Base-by-base conservation (phyloP, 2,329 filamentous ascomycete genomes). In the Penicillium italicum region DNA sequence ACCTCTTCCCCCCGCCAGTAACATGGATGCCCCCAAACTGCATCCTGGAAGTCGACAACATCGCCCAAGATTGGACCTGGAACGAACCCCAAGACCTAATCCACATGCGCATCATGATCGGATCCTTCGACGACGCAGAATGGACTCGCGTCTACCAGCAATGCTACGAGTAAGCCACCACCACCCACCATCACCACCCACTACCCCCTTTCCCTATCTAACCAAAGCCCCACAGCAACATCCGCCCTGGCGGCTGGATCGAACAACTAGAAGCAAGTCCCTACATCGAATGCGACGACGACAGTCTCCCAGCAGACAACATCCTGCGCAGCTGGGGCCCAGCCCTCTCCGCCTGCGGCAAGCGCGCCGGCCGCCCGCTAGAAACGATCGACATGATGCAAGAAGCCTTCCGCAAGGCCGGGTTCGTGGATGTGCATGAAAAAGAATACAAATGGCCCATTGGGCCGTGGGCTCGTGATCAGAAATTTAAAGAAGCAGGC, bases 401-500 rank as follows among this genome's bases (percentile, higher is more conserved):
- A 38, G 57, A 51, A 10, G 54, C 55, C 16, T 66, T 69, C 31
- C 59, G 57, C 14, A 53, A 57, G 1, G 61, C 62, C 2, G 72
- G 72, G 2, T 75, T 74, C 48, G 63, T 62, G 14, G 67, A 72
- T 45, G 50, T 75, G 18, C 54, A 62, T 14, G 62, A 70, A 20
- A 60, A 72, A 16, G 50, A 67, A 8, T 65, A 62, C 43, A 66
- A 68, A 50, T 62, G 68, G 31, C 68, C 68, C 2, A 62, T 74
- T 42, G 71, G 70, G 0, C 55, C 64, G 0, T 73, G 70, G 71
- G 61, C 66, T 1, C 65, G 62, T 22, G 66, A 73, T 43, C 54
- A 54, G 30, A 59, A 53, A 18, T 58, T 68, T 36, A 70, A 72
- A 49, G 62, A 70, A 50, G 65, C 84, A 1, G 82, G 81, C 2